Percentiles rank a stretch among this genome's conserved stretches.
phyloP scores from a whole-genome alignment of 1,139 yeast genomes.

The Protomyces pachydermus region DNA sequence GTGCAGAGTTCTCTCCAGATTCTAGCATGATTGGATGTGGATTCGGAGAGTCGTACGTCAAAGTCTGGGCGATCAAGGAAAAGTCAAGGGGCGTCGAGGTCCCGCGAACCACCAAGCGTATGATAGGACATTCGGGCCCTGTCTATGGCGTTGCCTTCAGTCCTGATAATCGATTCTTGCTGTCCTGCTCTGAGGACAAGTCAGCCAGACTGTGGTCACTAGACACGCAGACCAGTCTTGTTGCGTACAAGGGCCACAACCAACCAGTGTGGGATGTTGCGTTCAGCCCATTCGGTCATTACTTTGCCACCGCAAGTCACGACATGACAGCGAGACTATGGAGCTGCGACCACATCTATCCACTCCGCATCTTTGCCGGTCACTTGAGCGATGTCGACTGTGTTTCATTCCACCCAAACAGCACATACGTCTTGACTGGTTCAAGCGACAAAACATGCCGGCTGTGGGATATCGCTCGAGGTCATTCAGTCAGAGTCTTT shows the following conservation, averaged over 20 bases:
- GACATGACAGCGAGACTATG: constrained; percentile 96
- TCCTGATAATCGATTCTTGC: constrained; percentile 77
- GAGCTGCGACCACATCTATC: constrained; percentile 98
- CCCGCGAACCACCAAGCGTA: constrained; percentile 46
- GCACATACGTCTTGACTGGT: constrained; percentile 89
- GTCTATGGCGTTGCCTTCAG: constrained; percentile 87
- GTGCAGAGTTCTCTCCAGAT: constrained; percentile 80
- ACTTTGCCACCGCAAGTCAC: constrained; percentile 94
- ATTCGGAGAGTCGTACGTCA: constrained; percentile 83
- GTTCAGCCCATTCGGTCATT: constrained; percentile 92
- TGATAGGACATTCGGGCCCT: constrained; percentile 91
- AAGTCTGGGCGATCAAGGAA: constrained; percentile 84
- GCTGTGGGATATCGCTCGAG: constrained; percentile 95
- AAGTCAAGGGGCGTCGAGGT: constrained; percentile 42
- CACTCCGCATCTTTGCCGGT: constrained; percentile 92
- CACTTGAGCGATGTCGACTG: constrained; percentile 90
- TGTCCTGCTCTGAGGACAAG: constrained; percentile 85
- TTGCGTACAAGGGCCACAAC: constrained; percentile 91
- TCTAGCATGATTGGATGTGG: constrained; percentile 88
- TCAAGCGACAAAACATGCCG: constrained; percentile 92
- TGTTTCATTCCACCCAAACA: constrained; percentile 93
- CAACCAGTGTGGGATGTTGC: constrained; percentile 98
- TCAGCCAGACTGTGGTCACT: constrained; percentile 91
- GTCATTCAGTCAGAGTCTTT: constrained; percentile 87
- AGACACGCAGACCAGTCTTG: constrained; percentile 84